Conservation (phyloP, 2,329 filamentous ascomycete species). For the Juglanconis sp. region DNA sequence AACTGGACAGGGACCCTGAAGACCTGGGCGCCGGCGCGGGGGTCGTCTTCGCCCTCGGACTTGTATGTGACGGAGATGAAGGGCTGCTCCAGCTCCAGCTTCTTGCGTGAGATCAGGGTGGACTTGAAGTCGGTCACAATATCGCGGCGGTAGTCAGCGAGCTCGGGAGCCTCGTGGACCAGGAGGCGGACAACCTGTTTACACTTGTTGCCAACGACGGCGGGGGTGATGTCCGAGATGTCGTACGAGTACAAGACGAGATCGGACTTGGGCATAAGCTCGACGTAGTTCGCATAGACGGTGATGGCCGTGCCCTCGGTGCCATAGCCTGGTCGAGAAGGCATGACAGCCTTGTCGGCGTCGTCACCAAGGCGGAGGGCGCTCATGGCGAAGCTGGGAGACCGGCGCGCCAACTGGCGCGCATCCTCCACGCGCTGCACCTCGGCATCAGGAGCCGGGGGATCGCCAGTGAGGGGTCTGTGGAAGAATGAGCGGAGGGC, state of each 20-base stretch:
- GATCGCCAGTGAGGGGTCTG: background rate
- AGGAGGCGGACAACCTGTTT: slow-evolving; percentile 23
- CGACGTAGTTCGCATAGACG: slow-evolving; percentile 27
- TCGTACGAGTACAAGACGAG: slow-evolving; percentile 23
- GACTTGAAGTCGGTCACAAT: slow-evolving; percentile 33
- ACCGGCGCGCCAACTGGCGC: slow-evolving; percentile 12
- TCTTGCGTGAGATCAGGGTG: slow-evolving; percentile 27
- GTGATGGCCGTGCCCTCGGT: slow-evolving; percentile 17
- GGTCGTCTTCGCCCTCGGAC: slow-evolving; percentile 28
- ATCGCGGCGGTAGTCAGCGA: slow-evolving; percentile 17
- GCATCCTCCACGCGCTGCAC: slow-evolving; percentile 10
- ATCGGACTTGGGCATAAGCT: slow-evolving; percentile 15
- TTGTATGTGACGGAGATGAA: slow-evolving; percentile 24
- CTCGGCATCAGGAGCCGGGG: background rate
- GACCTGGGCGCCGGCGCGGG: slow-evolving; percentile 14
- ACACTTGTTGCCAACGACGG: slow-evolving; percentile 19
- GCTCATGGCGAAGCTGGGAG: background rate
- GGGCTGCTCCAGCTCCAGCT: slow-evolving; percentile 18
- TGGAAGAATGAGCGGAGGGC: no score
- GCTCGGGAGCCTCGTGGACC: slow-evolving; percentile 20
- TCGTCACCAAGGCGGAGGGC: background rate
- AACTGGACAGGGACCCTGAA: slow-evolving; percentile 24
- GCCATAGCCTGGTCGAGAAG: slow-evolving; percentile 23
- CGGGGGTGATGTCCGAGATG: slow-evolving; percentile 17
- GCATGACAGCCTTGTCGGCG: background rate